Conservation (phyloP, 208 protist species). For the Acanthamoeba rhysodes region DNA sequence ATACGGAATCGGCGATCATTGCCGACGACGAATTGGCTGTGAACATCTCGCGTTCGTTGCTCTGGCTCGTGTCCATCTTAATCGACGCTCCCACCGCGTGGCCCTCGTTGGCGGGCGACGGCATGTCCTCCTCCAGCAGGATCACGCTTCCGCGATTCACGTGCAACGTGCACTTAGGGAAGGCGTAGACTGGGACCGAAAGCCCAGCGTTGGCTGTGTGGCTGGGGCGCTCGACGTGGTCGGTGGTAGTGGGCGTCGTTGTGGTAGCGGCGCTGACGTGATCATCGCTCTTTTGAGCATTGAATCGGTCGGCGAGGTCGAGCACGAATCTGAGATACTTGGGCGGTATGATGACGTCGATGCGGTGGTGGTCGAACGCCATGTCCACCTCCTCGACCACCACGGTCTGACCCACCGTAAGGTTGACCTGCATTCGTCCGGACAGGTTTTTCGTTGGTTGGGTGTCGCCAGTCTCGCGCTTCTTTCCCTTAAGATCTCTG, state of each 20-base stretch:
- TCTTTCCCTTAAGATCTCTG: neutral
- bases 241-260: neutral
- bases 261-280: neutral
- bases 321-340: slow-evolving; percentile 2
- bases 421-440: slow-evolving; percentile 13
- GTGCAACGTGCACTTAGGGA: slow-evolving; percentile 31
- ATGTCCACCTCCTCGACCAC: slow-evolving; percentile 1
- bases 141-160: slow-evolving; percentile 21
- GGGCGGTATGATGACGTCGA: slow-evolving; percentile 22
- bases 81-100: neutral
- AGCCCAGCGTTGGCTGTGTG: neutral
- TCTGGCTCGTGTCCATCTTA: neutral
- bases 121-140: slow-evolving; percentile 35
- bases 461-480: neutral
- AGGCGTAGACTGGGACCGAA: slow-evolving; percentile 38
- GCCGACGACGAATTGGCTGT: neutral
- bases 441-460: neutral
- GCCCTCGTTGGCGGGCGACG: neutral
- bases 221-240: neutral
- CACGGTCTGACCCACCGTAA: slow-evolving; percentile 20
- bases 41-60: neutral
- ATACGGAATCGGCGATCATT: neutral
- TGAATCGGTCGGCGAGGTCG: neutral
- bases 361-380: neutral
- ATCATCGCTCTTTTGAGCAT: neutral